A percentile compares a stretch with the other conserved stretches of the same genome.
Conservation (phyloP, 192 early-diverging fungal species). For the Allomyces macrogynus region DNA sequence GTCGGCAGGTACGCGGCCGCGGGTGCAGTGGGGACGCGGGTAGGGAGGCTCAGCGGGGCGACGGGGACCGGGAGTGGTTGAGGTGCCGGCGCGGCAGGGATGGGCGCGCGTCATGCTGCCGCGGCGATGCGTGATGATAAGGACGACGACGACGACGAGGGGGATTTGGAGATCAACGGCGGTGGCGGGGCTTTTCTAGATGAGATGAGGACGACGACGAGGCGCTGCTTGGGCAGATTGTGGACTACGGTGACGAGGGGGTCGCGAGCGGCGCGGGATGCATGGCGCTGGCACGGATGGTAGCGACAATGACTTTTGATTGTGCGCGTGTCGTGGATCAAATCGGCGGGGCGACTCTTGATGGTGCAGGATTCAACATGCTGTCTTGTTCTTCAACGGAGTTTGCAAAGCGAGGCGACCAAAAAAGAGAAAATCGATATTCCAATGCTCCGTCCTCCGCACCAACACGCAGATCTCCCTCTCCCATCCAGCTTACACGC, state of each 20-base stretch:
- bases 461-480: too few relatives aligned
- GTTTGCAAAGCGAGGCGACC: too few relatives aligned
- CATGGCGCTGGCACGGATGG: slow-evolving; percentile 1
- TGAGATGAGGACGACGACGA: slow-evolving; percentile 4
- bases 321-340: too few relatives aligned
- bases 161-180: background rate
- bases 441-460: too few relatives aligned
- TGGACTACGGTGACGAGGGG: slow-evolving; percentile 1
- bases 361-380: too few relatives aligned
- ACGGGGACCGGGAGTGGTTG: background rate
- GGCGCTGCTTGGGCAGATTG: background rate
- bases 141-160: background rate
- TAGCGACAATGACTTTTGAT: slow-evolving; percentile 22
- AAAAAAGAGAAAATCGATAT: too few relatives aligned
- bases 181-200: background rate
- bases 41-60: background rate
- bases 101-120: background rate
- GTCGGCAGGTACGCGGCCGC: background rate
- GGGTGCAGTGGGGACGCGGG: background rate
- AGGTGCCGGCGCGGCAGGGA: background rate
- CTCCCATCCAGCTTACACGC: too few relatives aligned
- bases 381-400: too few relatives aligned
- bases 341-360: too few relatives aligned
- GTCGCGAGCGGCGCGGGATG: too few relatives aligned
- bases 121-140: background rate